phyloP scores from a whole-genome alignment of 106 monocot species.

The Allium cepa region DNA sequence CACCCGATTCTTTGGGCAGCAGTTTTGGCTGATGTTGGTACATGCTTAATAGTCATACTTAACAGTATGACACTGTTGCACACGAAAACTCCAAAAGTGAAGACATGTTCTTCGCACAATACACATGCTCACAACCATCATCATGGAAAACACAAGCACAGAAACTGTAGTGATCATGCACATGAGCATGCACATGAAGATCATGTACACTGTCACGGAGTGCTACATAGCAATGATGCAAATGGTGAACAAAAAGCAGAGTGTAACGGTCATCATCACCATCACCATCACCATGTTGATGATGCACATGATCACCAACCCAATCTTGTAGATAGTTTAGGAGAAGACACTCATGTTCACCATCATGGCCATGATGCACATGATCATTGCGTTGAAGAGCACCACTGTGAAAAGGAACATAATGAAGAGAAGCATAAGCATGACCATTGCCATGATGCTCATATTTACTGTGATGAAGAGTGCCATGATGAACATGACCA shows the following conservation, averaged over 20 bases:
- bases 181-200: not conserved
- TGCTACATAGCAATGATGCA: not conserved
- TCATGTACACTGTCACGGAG: not conserved
- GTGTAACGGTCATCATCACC: not conserved
- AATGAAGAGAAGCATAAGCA: not conserved
- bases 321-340: no score
- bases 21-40: constrained; percentile 89
- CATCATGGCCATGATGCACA: no score
- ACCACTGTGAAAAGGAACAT: no score
- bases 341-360: no score
- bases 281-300: not conserved
- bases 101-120: constrained; percentile 32
- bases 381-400: no score
- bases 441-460: not conserved
- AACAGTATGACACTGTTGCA: constrained; percentile 71
- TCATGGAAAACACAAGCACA: not conserved
- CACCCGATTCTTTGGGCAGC: constrained; percentile 92
- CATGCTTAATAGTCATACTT: constrained; percentile 71
- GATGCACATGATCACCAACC: no score
- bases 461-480: not conserved
- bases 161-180: not conserved
- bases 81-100: constrained; percentile 11
- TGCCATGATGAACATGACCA: no score
- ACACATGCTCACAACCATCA: not conserved
- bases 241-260: not conserved